Conservation (phyloP, 257 asterid species). For the Ehretia macrophylla region DNA sequence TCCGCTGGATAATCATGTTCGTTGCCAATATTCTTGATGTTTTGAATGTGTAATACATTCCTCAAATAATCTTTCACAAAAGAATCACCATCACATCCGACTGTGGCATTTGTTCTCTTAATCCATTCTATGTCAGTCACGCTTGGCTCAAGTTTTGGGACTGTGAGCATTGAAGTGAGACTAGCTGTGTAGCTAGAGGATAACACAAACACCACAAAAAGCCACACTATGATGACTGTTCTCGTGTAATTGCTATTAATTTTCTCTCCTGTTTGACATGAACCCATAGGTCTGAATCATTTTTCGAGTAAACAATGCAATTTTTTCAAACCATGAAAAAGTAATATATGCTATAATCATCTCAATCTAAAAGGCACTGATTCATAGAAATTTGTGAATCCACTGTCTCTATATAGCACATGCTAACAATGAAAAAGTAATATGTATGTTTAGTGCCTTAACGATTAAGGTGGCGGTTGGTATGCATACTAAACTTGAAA, state of each 20-base stretch:
- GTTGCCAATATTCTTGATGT: conserved; percentile 15
- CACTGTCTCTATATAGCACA: too few relatives aligned
- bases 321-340: too few relatives aligned
- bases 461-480: too few relatives aligned
- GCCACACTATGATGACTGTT: conserved; percentile 29
- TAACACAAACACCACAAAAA: conserved; percentile 31
- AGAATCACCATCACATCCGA: conserved; percentile 37
- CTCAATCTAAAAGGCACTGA: too few relatives aligned
- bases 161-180: conserved; percentile 36
- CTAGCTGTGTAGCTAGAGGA: conserved; percentile 32
- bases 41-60: conserved; percentile 20
- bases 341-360: too few relatives aligned
- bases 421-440: too few relatives aligned
- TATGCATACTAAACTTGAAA: too few relatives aligned
- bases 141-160: conserved; percentile 27
- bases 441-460: too few relatives aligned
- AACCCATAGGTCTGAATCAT: background rate
- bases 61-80: conserved; percentile 24
- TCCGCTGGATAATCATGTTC: conserved; percentile 15
- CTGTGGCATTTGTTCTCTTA: conserved; percentile 23
- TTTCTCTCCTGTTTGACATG: conserved; percentile 17
- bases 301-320: background rate
- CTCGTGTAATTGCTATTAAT: conserved; percentile 25
- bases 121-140: conserved; percentile 22
- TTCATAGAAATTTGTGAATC: too few relatives aligned